Base-by-base conservation (phyloP, 2,329 filamentous ascomycete species). In the Thyridium curvatum region DNA sequence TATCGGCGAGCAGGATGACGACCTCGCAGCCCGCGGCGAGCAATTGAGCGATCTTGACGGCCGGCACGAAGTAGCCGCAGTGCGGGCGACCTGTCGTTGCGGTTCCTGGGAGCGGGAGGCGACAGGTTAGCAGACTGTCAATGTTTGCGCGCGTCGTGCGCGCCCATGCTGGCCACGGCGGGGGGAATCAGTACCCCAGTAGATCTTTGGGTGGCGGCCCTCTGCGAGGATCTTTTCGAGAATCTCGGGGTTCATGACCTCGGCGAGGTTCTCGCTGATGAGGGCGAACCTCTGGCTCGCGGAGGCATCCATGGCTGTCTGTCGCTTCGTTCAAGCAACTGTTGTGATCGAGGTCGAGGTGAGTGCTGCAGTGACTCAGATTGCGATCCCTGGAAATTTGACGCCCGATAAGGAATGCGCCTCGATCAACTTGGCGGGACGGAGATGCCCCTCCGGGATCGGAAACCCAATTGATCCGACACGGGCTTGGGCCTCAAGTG, bases 11-110 rank as follows among this genome's bases (percentile, higher is more conserved):
- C 29, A 94, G 78, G 43, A 94, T 74, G 40, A 79, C 86, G 43
- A 94, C 79, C 43, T 89, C 77, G 66, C 88, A 95, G 30, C 84
- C 89, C 21, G 91, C 89, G 29, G 79, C 75, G 28, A 96, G 78
- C 54, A 94, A 80, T 59, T 96, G 84, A 30, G 88, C 89, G 46
- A 96, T 84, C 65, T 96, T 96, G 56, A 94, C 78, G 51, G 85
- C 83, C 6, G 89, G 83, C 9, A 93, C 84, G 46, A 94, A 86
- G 72, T 95, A 95, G 50, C 87, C 90, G 58, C 80, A 86, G 62
- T 96, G 90, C 39, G 89, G 89, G 43, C 82, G 75, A n/a, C 88
- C 88, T 0, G 88, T 94, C 13, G 87, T 88, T 14, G 86, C 86
- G 30, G 84, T 91, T 32, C 84, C 77, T 77, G 38, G 42, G 35